These are phyloP conservation scores for Colletotrichum shisoi DNA, from an alignment of 2,329 filamentous ascomycete genomes.

Conservation along the genomic window DNA sequence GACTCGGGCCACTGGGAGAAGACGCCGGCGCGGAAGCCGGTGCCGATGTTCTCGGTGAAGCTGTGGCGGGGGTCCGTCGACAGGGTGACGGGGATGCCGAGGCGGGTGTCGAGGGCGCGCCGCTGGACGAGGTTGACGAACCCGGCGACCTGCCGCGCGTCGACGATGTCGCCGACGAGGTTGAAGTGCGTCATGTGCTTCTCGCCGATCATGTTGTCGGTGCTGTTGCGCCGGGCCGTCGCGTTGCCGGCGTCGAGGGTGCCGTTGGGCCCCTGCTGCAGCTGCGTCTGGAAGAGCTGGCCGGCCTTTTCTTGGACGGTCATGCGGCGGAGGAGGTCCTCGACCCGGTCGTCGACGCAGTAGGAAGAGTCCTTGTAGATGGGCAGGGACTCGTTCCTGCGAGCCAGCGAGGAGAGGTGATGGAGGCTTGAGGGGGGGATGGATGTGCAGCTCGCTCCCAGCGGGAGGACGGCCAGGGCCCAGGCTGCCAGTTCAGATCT, in stretches of 20 bases:
- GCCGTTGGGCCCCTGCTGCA: constrained; percentile 43
- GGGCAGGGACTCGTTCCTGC: constrained; percentile 9
- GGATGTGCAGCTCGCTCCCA: background rate
- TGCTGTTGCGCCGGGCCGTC: constrained; percentile 41
- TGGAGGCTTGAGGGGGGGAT: background rate
- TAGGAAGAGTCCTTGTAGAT: constrained; percentile 48
- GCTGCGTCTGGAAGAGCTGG: constrained; percentile 55
- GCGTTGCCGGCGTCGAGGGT: constrained; percentile 31
- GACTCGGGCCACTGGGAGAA: constrained; percentile 63
- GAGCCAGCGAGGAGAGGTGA: background rate
- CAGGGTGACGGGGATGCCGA: constrained; percentile 59
- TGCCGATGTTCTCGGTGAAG: constrained; percentile 55
- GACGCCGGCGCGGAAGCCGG: constrained; percentile 52
- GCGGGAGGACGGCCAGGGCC: constrained; percentile 11
- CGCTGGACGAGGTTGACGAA: constrained; percentile 56
- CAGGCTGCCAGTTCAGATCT: constrained; percentile 9
- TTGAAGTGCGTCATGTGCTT: constrained; percentile 57
- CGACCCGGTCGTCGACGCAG: constrained; percentile 56
- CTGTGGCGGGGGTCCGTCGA: constrained; percentile 58
- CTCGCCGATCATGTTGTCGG: constrained; percentile 47
- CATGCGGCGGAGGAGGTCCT: constrained; percentile 57
- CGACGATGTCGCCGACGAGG: constrained; percentile 53
- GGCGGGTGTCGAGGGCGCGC: constrained; percentile 53
- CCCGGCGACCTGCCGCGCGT: constrained; percentile 48
- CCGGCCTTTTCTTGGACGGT: constrained; percentile 58